phyloP scores from a whole-genome alignment of 176 grass and related monocot genomes.

The Hyparrhenia diplandra region DNA sequence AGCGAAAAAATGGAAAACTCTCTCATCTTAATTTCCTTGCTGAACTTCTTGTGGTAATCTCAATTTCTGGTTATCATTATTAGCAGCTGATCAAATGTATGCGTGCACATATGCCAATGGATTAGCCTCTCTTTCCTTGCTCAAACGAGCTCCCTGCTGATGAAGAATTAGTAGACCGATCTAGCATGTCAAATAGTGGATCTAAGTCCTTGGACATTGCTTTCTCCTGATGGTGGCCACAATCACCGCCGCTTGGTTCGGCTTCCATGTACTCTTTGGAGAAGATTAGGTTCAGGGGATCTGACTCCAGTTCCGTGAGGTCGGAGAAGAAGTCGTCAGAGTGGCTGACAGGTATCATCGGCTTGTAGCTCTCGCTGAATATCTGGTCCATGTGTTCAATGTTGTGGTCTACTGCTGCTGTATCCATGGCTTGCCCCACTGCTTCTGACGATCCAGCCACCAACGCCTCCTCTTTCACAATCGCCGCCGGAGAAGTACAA shows the following conservation, averaged over 20 bases:
- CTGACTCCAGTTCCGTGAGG: conserved; percentile 72
- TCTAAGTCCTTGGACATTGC: conserved; percentile 44
- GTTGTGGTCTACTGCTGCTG: conserved; percentile 29
- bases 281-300: conserved; percentile 89
- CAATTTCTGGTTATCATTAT: conserved; percentile 33
- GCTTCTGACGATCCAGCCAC: conserved; percentile 26
- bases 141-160: conserved; percentile 53
- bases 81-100: conserved; percentile 42
- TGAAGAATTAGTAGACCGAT: conserved; percentile 56
- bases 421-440: conserved; percentile 45
- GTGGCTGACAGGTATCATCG: conserved; percentile 66
- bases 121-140: conserved; percentile 49
- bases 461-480: conserved; percentile 45
- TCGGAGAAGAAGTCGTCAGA: conserved; percentile 79
- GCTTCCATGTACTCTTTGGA: conserved; percentile 78
- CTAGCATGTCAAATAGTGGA: conserved; percentile 57
- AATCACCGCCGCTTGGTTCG: conserved; percentile 26
- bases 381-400: conserved; percentile 49
- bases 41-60: conserved; percentile 23
- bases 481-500: conserved; percentile 7
- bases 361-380: conserved; percentile 59
- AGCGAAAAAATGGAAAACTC: background rate
- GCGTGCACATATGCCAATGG: conserved; percentile 35
- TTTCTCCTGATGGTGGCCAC: conserved; percentile 37
- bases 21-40: conserved; percentile 38